Evolutionary conservation across 1,139 yeast species (phyloP), one percentile per base, ranked within the genome.

Genomic region (Candida sojae): DNA sequence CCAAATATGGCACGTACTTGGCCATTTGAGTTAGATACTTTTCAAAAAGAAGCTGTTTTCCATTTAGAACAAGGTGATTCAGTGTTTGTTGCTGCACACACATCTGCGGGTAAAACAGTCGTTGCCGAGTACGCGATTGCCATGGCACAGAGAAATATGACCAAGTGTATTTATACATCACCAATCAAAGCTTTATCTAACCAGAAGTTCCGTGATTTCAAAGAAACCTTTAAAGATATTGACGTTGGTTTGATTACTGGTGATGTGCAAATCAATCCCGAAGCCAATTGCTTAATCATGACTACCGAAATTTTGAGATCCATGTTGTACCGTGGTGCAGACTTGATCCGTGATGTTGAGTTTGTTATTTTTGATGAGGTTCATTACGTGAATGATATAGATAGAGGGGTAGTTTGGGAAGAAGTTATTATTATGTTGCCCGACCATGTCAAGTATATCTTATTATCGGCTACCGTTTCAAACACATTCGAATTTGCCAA

Each of bases 351-450:
- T 65, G 99, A 93, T 68, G 98, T 95, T 26, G 98, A 93, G 53
- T 93, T 93, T 78, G 97, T 93, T 25, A 89, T 93, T 41, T 93
- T 93, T 62, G 99, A 93, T 69, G 99, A 93, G 67, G 98, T 93
- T 3, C 99, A 93, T 68, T 93, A 93, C 63, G 96, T 93, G 61
- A 91, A 93, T 61, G 99, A 93, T 70, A 88, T 89, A 50, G 97
- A 91, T 61, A 82, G 99, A 66, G 99, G 99, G 62, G 99, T 93
- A 32, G 99, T 93, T 6, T 93, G 99, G 99, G 99, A 93, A 69
- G 99, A 93, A 66, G 96, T 95, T 7, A 93, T 93, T 52, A 93
- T 93, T 56, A 84, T 93, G 90, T 75, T 93, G 41, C 99, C 99
- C 0, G 97, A 92, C 55, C 96, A 92, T 66, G 96, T 93, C 46